Evolutionary conservation across 208 protist genomes (phyloP), one percentile per base, ranked within the genome.

Genomic region (Wallacemonas collosoma): DNA sequence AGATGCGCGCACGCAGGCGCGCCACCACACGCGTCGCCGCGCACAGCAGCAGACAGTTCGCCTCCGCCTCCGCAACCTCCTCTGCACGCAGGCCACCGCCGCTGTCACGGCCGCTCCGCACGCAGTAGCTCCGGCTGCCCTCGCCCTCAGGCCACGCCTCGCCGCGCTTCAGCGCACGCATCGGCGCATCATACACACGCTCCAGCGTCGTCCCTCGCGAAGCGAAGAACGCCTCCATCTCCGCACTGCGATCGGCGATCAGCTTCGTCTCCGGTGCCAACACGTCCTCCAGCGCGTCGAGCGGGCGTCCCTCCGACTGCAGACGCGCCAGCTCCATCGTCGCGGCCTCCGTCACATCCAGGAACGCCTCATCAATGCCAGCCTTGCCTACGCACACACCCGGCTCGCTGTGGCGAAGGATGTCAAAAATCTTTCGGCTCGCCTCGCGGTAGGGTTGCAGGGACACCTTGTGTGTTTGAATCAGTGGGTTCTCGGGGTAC

Each of bases 401-500:
- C 1, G 66, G 60, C n/a, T 88, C 77, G 51, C 75, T 80, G 45
- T 68, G 56, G 0, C 77, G 61, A 5, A 97, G 77, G 36, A 95
- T 88, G 7, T 63, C 39, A 66, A 96, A 93, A 11, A 97, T 90
- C 44, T 81, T 62, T 9, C 81, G 66, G 68, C 91, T 94, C 1
- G 91, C 93, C 8, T 83, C 82, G 5, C 91, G 84, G 77, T 97
- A 98, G 0, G 90, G 85, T 71, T 95, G 87, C 6, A 98, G 81
- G 9, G 89, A 81, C 4, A 94, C 82, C 77, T 96, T 96, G 72
- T 94, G 89, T 4, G 80, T 86, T 9, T 72, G 51, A 40, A 72
- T 77, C 1, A 26, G 41, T 0, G 88, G 83, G 40, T 83, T 68
- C 15, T 73, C 60, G 68, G 93, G 89, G 73, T 96, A 96, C 40